Percentiles rank a stretch among this genome's conserved stretches.
These are phyloP conservation scores for Paramecium bursaria DNA, from an alignment of 73 alveolate species.

Conservation along the genomic window DNA sequence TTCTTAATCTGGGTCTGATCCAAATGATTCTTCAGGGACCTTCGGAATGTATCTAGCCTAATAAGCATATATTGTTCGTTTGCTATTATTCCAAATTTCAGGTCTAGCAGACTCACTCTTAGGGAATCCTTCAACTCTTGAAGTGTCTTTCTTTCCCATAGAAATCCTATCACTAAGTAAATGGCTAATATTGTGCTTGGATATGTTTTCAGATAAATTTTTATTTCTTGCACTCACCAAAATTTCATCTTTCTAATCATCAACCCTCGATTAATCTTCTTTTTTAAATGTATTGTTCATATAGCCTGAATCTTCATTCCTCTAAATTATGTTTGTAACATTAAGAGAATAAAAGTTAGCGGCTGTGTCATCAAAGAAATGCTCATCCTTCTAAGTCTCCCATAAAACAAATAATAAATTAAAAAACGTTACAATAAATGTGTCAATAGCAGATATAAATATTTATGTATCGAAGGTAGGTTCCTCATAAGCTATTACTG, in stretches of 20 bases:
- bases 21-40: neutral
- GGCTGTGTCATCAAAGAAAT: constrained; percentile 20
- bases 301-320: constrained; percentile 5
- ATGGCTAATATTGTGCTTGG: neutral
- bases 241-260: constrained; percentile 20
- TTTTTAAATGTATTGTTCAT: constrained; percentile 24
- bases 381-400: constrained; percentile 45
- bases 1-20: constrained; percentile 23
- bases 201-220: neutral
- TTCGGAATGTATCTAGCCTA: neutral
- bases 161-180: constrained; percentile 25
- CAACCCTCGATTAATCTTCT: neutral
- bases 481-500: constrained; percentile 21
- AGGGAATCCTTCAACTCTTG: neutral
- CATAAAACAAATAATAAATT: constrained; percentile 1
- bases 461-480: neutral
- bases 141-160: neutral
- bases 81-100: neutral
- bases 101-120: neutral
- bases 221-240: neutral
- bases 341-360: constrained; percentile 22
- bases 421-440: neutral
- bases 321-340: neutral
- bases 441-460: constrained; percentile 43
- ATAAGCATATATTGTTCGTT: constrained; percentile 25